Base-by-base conservation (phyloP, 495 filamentous ascomycete species). In the Aspergillus coremiiformis region DNA sequence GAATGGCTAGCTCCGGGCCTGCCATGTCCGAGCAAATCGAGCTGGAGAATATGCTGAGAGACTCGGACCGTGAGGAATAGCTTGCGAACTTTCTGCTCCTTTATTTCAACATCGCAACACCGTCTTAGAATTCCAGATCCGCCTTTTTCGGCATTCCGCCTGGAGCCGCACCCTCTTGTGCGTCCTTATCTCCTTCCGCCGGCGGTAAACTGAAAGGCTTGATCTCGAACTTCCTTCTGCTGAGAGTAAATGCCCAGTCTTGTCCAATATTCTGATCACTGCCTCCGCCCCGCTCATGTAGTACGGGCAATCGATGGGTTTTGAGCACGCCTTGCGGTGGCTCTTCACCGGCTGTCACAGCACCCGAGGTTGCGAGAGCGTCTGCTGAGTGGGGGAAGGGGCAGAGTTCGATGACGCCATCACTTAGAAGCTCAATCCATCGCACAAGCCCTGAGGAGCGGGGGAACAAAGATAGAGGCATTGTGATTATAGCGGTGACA, bases 171-270 rank as follows among this genome's bases (percentile, higher is more conserved):
- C 73, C 75, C 42, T 81, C 79, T 60, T 88, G 82, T 44, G 81
- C 84, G 56, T 86, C 83, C 27, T 76, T 76, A 52, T 92, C 89
- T 3, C 83, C 87, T 35, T 89, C 87, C n/a, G 89, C 78, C 1
- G 93, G 93, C 30, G 94, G 94, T 44, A 98, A 70, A 66, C 85
- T 91, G 66, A 87, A 98, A 7, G 88, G 85, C 67, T 84, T 89
- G 54, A 98, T 90, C 54, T 85, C 80, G 59, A 98, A 84, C 60
- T 79, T 89, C 53, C 84, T 83, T 57, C 87, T 78, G 62, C 89
- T 95, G 27, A 97, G 68, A 39, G 79, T 90, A 67, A 98, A 98
- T 14, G 89, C 89, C 67, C 95, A 77, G 63, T 96, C 89, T 61
- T 93, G 86, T 9, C 88, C 84, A 47, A 84, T 76, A 42, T 78